These are phyloP conservation scores for Ogataea methylovora DNA, from an alignment of 805 yeast species.

Conservation along the genomic window DNA sequence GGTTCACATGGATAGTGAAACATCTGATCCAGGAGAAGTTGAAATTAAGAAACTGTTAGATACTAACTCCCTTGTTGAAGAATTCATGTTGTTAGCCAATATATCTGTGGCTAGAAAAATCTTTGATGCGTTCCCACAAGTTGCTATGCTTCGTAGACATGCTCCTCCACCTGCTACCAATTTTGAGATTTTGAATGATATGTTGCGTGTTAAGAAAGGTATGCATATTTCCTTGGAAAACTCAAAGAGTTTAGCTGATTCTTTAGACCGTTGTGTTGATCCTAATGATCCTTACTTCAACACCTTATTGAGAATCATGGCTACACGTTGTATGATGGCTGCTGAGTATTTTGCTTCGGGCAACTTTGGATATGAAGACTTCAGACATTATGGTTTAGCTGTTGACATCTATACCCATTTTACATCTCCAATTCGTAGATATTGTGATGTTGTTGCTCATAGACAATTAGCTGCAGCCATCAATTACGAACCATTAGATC, in stretches of 20 bases:
- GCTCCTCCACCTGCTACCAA: conserved; percentile 95
- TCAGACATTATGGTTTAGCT: conserved; percentile 94
- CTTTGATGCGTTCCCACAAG: conserved; percentile 89
- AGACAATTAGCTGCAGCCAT: conserved; percentile 98
- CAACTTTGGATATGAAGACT: conserved; percentile 80
- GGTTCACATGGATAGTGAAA: conserved; percentile 94
- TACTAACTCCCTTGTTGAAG: conserved; percentile 95
- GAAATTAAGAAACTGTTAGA: conserved; percentile 83
- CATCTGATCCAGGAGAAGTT: conserved; percentile 93
- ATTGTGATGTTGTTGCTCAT: conserved; percentile 96
- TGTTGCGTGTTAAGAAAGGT: conserved; percentile 74
- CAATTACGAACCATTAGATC: conserved; percentile 79
- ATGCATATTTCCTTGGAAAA: conserved; percentile 73
- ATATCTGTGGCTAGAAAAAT: conserved; percentile 93
- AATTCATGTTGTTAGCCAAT: conserved; percentile 95
- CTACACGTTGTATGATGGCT: conserved; percentile 98
- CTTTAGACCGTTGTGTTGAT: conserved; percentile 83
- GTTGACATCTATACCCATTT: conserved; percentile 97
- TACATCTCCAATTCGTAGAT: conserved; percentile 96
- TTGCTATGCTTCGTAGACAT: conserved; percentile 97
- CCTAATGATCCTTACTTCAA: conserved; percentile 83
- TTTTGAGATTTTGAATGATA: conserved; percentile 83
- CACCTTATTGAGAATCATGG: conserved; percentile 90
- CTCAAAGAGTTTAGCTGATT: conserved; percentile 87
- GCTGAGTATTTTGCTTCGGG: conserved; percentile 97